Evolutionary conservation across 805 yeast species (phyloP).

Genomic region (Candida nanaspora): DNA sequence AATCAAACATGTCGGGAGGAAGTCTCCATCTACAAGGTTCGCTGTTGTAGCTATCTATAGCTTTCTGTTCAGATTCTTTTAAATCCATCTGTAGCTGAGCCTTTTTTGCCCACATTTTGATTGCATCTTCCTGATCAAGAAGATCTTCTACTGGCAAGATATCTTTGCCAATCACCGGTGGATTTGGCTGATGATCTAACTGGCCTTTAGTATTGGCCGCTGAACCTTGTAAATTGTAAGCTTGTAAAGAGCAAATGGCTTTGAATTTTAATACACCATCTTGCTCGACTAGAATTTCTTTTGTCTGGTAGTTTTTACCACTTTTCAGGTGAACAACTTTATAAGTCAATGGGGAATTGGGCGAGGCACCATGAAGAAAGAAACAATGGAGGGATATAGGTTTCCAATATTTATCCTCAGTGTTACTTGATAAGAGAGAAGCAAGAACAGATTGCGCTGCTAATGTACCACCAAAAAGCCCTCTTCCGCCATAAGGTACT

Average conservation of each 20-base stretch:
- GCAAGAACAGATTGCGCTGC: constrained; percentile 62
- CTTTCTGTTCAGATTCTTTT: constrained; percentile 14
- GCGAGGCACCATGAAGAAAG: constrained; percentile 50
- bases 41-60: constrained; percentile 18
- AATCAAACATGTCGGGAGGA: constrained; percentile 25
- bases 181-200: constrained; percentile 17
- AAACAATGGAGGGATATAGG: constrained; percentile 61
- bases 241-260: constrained; percentile 42
- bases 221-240: constrained; percentile 23
- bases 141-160: constrained; percentile 21
- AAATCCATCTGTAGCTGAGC: constrained; percentile 5
- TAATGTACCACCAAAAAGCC: constrained; percentile 65
- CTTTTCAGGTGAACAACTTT: constrained; percentile 45
- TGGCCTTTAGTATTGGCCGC: constrained; percentile 23
- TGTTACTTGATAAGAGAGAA: constrained; percentile 44
- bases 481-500: constrained; percentile 50
- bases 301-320: constrained; percentile 44
- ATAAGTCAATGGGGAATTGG: constrained; percentile 39
- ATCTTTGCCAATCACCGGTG: constrained; percentile 23
- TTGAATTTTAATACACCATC: constrained; percentile 41
- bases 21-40: constrained; percentile 29
- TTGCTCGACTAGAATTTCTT: constrained; percentile 52
- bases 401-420: constrained; percentile 25
- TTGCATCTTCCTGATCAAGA: constrained; percentile 20
- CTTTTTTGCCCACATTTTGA: constrained; percentile 20